A percentile compares a stretch with the other conserved stretches of the same genome.
Evolutionary conservation across 305 asterid species (phyloP).

Genomic region (Caryopteris hybrid): DNA sequence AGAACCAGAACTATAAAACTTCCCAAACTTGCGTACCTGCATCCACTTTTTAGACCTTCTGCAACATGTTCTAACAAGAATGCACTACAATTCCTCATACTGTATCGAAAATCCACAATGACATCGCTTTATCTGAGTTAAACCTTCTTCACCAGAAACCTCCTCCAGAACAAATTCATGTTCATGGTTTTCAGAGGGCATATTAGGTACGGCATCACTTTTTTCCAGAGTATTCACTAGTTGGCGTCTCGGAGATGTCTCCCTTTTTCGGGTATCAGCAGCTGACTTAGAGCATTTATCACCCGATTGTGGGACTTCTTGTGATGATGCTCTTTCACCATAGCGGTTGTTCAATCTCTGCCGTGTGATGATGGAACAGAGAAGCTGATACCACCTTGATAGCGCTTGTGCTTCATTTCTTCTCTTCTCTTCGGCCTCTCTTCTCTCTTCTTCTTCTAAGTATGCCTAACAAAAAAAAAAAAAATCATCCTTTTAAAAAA

Average conservation of each 20-base stretch:
- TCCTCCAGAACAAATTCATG: slow-evolving; percentile 54
- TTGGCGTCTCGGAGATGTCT: slow-evolving; percentile 18
- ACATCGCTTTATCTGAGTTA: slow-evolving; percentile 49
- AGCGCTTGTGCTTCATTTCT: slow-evolving; percentile 68
- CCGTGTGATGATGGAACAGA: slow-evolving; percentile 74
- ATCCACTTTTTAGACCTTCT: background rate
- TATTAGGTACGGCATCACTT: background rate
- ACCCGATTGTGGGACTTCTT: slow-evolving; percentile 28
- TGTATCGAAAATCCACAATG: slow-evolving; percentile 79
- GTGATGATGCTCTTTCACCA: slow-evolving; percentile 38
- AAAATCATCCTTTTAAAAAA: background rate
- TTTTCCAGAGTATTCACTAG: slow-evolving; percentile 25
- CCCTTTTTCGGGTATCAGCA: slow-evolving; percentile 16
- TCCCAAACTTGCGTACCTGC: background rate
- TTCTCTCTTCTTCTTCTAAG: slow-evolving; percentile 75
- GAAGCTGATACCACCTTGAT: slow-evolving; percentile 96
- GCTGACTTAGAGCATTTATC: slow-evolving; percentile 16
- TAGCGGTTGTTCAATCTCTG: slow-evolving; percentile 69
- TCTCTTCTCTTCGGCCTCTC: slow-evolving; percentile 63
- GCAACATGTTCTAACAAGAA: background rate
- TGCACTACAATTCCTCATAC: slow-evolving; percentile 61
- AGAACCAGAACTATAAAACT: background rate
- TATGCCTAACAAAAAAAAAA: slow-evolving; percentile 54
- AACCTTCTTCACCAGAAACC: slow-evolving; percentile 43
- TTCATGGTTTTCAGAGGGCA: slow-evolving; percentile 48